A percentile compares a stretch with the other conserved stretches of the same genome.
Evolutionary conservation across 371 early-diverging fungal species (phyloP).

Genomic region (Gilbertella persicaria): DNA sequence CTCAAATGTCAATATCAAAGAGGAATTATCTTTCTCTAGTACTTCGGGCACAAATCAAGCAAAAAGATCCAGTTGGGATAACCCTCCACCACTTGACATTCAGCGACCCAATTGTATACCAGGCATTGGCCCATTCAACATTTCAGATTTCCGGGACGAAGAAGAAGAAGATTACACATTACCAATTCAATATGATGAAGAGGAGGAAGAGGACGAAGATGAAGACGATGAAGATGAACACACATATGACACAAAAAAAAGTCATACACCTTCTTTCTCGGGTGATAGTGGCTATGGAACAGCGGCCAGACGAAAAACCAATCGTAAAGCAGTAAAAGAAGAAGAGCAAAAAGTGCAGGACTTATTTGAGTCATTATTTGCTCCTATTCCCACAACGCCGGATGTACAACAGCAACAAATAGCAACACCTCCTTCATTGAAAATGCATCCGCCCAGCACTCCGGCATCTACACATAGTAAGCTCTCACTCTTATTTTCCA

Average conservation of each 20-base stretch:
- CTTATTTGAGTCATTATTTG: constrained; percentile 19
- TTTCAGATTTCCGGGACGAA: constrained; percentile 5
- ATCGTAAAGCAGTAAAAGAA: constrained; percentile 2
- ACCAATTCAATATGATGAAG: too few relatives aligned
- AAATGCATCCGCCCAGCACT: constrained; percentile 5
- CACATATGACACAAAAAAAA: constrained; percentile 13
- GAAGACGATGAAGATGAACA: constrained; percentile 5
- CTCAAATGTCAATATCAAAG: too few relatives aligned
- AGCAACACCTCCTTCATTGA: constrained; percentile 10
- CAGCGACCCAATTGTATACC: constrained; percentile 22
- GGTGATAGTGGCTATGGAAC: constrained; percentile 30
- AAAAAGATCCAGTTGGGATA: not conserved
- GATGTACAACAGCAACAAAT: not conserved
- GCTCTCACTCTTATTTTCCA: constrained; percentile 18
- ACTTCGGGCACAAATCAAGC: too few relatives aligned
- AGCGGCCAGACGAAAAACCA: constrained; percentile 1
- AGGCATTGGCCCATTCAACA: constrained; percentile 11
- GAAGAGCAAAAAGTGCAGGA: constrained; percentile 14
- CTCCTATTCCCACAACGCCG: constrained; percentile 4
- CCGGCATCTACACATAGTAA: not conserved
- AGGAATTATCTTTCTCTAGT: constrained; percentile 1
- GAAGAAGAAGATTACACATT: too few relatives aligned
- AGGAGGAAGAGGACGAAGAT: not conserved
- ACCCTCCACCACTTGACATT: constrained; percentile 17
- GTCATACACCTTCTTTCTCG: constrained; percentile 23